A percentile compares a stretch with the other conserved stretches of the same genome.
Evolutionary conservation across 2,329 filamentous ascomycete species (phyloP).

Genomic region (Camillea tinctor): DNA sequence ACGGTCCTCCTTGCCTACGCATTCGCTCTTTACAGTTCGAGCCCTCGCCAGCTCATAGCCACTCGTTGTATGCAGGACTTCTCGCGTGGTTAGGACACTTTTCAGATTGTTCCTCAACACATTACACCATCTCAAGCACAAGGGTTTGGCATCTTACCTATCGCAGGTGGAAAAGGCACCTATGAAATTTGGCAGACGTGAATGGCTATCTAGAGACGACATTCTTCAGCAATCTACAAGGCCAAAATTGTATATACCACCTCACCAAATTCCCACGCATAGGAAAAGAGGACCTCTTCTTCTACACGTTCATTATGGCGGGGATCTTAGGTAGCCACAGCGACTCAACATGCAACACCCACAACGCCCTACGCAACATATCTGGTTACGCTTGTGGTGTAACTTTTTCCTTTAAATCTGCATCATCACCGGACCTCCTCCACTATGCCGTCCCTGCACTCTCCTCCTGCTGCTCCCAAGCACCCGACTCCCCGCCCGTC

Average conservation of each 20-base stretch:
- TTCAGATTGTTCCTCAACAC: background rate
- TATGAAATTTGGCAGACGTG: too few relatives aligned
- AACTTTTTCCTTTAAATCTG: slow-evolving; percentile 21
- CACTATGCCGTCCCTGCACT: slow-evolving; percentile 23
- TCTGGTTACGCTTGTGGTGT: slow-evolving; percentile 24
- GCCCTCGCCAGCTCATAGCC: background rate
- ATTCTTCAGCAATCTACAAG: too few relatives aligned
- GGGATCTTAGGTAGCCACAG: slow-evolving; percentile 16
- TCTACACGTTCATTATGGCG: slow-evolving; percentile 7
- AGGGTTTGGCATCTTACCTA: too few relatives aligned
- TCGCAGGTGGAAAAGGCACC: too few relatives aligned
- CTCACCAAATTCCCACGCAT: too few relatives aligned
- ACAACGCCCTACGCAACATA: slow-evolving; percentile 25
- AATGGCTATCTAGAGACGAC: too few relatives aligned
- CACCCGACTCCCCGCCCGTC: slow-evolving; percentile 9
- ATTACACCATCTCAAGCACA: too few relatives aligned
- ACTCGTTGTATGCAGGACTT: background rate
- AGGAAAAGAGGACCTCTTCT: too few relatives aligned
- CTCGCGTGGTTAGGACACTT: too few relatives aligned
- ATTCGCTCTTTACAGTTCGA: background rate
- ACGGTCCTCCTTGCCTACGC: background rate
- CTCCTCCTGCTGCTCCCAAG: slow-evolving; percentile 20
- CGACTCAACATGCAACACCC: slow-evolving; percentile 25
- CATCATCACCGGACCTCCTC: slow-evolving; percentile 3
- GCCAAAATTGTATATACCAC: too few relatives aligned